A percentile compares a stretch with the other conserved stretches of the same genome.
Conservation (phyloP, 768 basidiomycete genomes). For the Jaapia argillacea region DNA sequence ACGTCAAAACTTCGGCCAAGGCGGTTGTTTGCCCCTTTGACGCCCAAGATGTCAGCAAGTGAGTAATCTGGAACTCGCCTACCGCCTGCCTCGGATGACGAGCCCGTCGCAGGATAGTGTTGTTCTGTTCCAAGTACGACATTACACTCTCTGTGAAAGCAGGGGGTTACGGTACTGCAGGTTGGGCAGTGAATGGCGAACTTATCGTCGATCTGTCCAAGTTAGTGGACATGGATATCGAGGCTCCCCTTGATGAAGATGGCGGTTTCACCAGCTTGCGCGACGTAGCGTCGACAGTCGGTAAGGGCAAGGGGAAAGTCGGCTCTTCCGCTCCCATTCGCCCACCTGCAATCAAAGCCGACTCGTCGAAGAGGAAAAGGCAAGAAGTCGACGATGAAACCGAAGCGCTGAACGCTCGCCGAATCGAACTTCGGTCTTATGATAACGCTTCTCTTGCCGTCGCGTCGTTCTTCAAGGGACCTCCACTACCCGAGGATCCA, state of each 20-base stretch:
- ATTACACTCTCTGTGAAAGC: slow-evolving; percentile 78
- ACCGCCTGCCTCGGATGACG: background rate
- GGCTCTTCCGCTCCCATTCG: slow-evolving; percentile 2
- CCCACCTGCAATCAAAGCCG: background rate
- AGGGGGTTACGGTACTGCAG: slow-evolving; percentile 86
- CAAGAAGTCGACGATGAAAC: slow-evolving; percentile 44
- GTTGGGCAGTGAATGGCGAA: slow-evolving; percentile 83
- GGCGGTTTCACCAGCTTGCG: slow-evolving; percentile 48
- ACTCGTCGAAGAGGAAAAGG: slow-evolving; percentile 32
- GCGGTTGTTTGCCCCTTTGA: slow-evolving; percentile 68
- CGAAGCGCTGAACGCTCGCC: background rate
- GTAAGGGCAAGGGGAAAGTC: slow-evolving; percentile 42
- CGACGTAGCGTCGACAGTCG: slow-evolving; percentile 39
- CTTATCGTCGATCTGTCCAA: slow-evolving; percentile 73
- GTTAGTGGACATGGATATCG: slow-evolving; percentile 60
- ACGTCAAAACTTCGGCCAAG: slow-evolving; percentile 47
- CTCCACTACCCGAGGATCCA: slow-evolving; percentile 16
- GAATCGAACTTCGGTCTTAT: slow-evolving; percentile 34
- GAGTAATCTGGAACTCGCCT: slow-evolving; percentile 17
- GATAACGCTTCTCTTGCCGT: slow-evolving; percentile 46
- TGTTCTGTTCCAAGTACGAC: slow-evolving; percentile 62
- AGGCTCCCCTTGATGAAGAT: slow-evolving; percentile 30
- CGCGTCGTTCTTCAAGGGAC: slow-evolving; percentile 37
- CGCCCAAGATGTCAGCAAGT: slow-evolving; percentile 78
- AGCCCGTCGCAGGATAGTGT: slow-evolving; percentile 37